Evolutionary conservation across 2,329 filamentous ascomycete species (phyloP).

Genomic region (Cryphonectria parasitica): DNA sequence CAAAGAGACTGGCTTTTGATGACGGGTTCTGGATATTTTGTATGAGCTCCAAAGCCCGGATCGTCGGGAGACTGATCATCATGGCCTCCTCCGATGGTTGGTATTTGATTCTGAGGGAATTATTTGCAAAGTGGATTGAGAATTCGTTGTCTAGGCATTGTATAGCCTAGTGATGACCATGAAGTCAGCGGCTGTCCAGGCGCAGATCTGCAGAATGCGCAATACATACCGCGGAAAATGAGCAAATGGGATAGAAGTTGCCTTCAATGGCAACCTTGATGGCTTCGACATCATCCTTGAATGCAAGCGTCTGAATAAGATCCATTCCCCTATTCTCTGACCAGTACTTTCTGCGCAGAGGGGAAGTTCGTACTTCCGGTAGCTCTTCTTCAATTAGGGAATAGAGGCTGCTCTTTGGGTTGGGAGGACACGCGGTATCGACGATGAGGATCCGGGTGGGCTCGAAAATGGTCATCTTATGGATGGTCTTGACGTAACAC

Average conservation of each 20-base stretch:
- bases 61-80: slow-evolving; percentile 92
- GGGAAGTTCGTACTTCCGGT: slow-evolving; percentile 61
- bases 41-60: slow-evolving; percentile 84
- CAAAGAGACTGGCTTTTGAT: slow-evolving; percentile 82
- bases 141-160: slow-evolving; percentile 78
- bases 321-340: slow-evolving; percentile 78
- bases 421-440: slow-evolving; percentile 66
- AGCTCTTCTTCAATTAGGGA: slow-evolving; percentile 75
- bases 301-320: slow-evolving; percentile 78
- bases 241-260: slow-evolving; percentile 86
- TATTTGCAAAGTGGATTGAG: slow-evolving; percentile 69
- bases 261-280: slow-evolving; percentile 78
- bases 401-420: slow-evolving; percentile 73
- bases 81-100: slow-evolving; percentile 89
- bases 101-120: slow-evolving; percentile 84
- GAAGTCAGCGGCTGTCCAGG: neutral
- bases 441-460: slow-evolving; percentile 82
- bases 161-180: slow-evolving; percentile 63
- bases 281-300: slow-evolving; percentile 77
- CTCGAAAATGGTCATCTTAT: slow-evolving; percentile 81
- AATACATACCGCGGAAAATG: slow-evolving; percentile 72
- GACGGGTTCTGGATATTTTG: slow-evolving; percentile 80
- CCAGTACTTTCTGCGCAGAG: slow-evolving; percentile 80
- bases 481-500: slow-evolving; percentile 84
- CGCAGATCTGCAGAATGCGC: neutral